Percentiles rank a stretch among this genome's conserved stretches.
Conservation (phyloP, 495 filamentous ascomycete genomes). For the Entonaema liquescens region DNA sequence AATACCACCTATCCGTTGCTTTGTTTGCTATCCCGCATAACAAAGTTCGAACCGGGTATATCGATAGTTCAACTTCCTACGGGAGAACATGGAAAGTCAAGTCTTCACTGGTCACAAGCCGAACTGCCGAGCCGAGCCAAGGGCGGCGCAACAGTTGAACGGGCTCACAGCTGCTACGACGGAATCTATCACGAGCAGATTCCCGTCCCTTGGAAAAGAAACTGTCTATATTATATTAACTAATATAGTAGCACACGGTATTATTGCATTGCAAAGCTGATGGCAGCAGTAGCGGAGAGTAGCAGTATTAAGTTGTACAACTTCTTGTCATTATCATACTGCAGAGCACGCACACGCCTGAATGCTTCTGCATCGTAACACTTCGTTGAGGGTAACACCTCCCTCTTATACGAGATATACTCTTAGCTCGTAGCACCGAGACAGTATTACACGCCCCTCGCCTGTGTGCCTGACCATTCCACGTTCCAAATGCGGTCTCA, state of each 20-base stretch:
- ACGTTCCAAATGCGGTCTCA: slow-evolving; percentile 30
- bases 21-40: not conserved
- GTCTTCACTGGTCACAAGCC: not conserved
- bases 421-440: slow-evolving; percentile 27
- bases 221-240: slow-evolving; percentile 21
- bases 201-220: not conserved
- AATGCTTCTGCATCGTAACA: slow-evolving; percentile 38
- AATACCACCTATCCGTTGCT: not conserved
- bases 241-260: slow-evolving; percentile 23
- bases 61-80: slow-evolving; percentile 6
- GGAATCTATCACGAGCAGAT: slow-evolving; percentile 1
- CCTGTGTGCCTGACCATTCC: slow-evolving; percentile 27
- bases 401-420: not conserved
- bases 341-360: slow-evolving; percentile 24
- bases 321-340: slow-evolving; percentile 35
- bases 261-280: slow-evolving; percentile 10
- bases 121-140: slow-evolving; percentile 9
- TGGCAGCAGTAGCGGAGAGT: not conserved
- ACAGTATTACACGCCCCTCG: slow-evolving; percentile 19
- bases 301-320: slow-evolving; percentile 30
- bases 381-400: slow-evolving; percentile 27
- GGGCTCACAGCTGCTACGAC: not conserved
- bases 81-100: slow-evolving; percentile 7
- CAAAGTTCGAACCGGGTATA: slow-evolving; percentile 19
- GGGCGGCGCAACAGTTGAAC: slow-evolving; percentile 8